Evolutionary conservation across 129 eudicot genomes (phyloP), one percentile per base, ranked within the genome.

Genomic region (Escallonia rubra): DNA sequence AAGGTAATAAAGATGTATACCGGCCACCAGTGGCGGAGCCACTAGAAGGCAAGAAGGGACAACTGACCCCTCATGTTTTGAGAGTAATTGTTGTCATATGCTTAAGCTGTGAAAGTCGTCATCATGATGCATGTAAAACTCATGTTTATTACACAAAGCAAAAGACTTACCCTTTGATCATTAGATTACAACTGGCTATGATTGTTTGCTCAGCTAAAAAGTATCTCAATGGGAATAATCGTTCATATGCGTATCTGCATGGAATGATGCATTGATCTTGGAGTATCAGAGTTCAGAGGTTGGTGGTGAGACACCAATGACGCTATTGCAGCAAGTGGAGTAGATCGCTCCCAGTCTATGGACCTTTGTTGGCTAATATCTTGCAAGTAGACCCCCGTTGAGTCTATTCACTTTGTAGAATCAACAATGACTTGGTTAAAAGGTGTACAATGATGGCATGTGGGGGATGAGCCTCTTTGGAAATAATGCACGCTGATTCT

Each of bases 331-430:
- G 49, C 66, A 65, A 65, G 72, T 57, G 71, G 72, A 43, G 4
- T 65, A 10, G 64, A 42, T 14, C 14, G 47, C 52, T 7, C 59
- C 50, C 60, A 41, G 8, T 49, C 44, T 72, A 55, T 43, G 44
- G 54, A 23, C 42, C 13, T 48, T 0, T 47, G 45, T 64, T 23
- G 65, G 67, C 50, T 39, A 73, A 64, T 15, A 57, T 60, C 72
- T 65, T 64, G 63, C 59, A 64, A 38, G 42, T 69, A 38, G 58
- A 23, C 74, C 49, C 74, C 59, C 46, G 3, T 49, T 59, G 58
- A 69, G 41, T 59, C 49, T 43, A 58, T 60, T 57, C 52, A 4
- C 34, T 13, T 48, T 43, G 10, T 11, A 47, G 61, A 59, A 68
- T 68, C 73, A 54, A 53, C 16, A 39, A 56, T 11, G 3, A 11